These are phyloP conservation scores for Suhomyces anneliseae DNA, from an alignment of 1,139 yeast species.

Conservation along the genomic window DNA sequence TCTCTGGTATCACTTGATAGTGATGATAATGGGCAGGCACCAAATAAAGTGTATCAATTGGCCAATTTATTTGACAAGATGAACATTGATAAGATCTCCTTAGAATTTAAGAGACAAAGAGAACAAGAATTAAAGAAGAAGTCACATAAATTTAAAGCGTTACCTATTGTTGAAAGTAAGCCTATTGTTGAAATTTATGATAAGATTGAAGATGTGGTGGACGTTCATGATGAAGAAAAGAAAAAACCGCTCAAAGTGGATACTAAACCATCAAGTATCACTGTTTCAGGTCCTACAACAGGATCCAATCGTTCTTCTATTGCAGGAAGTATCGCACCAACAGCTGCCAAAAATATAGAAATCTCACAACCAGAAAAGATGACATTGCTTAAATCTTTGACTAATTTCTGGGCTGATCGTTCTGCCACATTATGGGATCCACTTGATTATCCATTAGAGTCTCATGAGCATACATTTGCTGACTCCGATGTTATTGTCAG, in stretches of 20 bases:
- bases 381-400: constrained; percentile 76
- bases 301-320: constrained; percentile 1
- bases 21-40: constrained; percentile 1
- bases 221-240: constrained; percentile 29
- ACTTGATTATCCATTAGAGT: constrained; percentile 73
- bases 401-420: constrained; percentile 97
- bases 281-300: not conserved
- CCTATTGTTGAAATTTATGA: constrained; percentile 93
- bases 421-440: constrained; percentile 97
- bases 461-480: constrained; percentile 87
- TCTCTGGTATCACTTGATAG: constrained; percentile 12
- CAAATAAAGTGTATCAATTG: constrained; percentile 55
- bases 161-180: constrained; percentile 71
- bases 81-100: constrained; percentile 78
- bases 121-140: constrained; percentile 69
- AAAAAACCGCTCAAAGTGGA: constrained; percentile 6
- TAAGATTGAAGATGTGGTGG: constrained; percentile 86
- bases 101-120: constrained; percentile 85
- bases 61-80: constrained; percentile 71
- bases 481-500: constrained; percentile 93
- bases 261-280: constrained; percentile 1
- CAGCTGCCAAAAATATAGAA: constrained; percentile 18
- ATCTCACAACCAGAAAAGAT: constrained; percentile 61
- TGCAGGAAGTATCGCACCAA: not conserved
- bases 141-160: constrained; percentile 67